phyloP scores from a whole-genome alignment of 2,329 filamentous ascomycete genomes.

The Fusarium sp. region DNA sequence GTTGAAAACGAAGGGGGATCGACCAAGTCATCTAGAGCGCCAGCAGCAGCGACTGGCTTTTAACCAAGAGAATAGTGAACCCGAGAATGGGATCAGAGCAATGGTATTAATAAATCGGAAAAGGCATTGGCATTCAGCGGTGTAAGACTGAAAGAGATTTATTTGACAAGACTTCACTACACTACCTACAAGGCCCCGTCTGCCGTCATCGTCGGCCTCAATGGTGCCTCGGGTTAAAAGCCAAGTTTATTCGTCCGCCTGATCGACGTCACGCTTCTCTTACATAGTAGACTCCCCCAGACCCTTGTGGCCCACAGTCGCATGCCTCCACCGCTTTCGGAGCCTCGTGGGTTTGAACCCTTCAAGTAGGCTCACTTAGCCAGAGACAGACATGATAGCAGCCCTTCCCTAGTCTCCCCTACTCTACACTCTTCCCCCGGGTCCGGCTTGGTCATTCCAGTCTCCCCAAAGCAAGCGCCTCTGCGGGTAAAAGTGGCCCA shows the following conservation, averaged over 20 bases:
- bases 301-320: slow-evolving; percentile 14
- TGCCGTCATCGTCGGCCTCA: slow-evolving; percentile 38
- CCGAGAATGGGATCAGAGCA: background rate
- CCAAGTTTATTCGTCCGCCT: slow-evolving; percentile 31
- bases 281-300: slow-evolving; percentile 1
- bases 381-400: background rate
- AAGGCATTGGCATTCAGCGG: slow-evolving; percentile 23
- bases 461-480: slow-evolving; percentile 30
- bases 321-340: slow-evolving; percentile 44
- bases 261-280: slow-evolving; percentile 39
- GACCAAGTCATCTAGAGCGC: slow-evolving; percentile 25
- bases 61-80: slow-evolving; percentile 5
- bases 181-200: slow-evolving; percentile 4
- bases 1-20: too few species aligned
- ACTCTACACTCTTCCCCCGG: background rate
- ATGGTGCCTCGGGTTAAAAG: slow-evolving; percentile 32
- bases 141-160: slow-evolving; percentile 24
- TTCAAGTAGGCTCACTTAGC: background rate
- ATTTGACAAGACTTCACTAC: background rate
- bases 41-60: slow-evolving; percentile 30
- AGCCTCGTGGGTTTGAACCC: slow-evolving; percentile 38
- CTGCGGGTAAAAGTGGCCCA: slow-evolving; percentile 44
- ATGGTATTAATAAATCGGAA: background rate
- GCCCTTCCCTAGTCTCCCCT: too few species aligned
- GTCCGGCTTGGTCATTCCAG: slow-evolving; percentile 39